phyloP scores from a whole-genome alignment of 2,329 filamentous ascomycete species.

The Aspergillus sojae region DNA sequence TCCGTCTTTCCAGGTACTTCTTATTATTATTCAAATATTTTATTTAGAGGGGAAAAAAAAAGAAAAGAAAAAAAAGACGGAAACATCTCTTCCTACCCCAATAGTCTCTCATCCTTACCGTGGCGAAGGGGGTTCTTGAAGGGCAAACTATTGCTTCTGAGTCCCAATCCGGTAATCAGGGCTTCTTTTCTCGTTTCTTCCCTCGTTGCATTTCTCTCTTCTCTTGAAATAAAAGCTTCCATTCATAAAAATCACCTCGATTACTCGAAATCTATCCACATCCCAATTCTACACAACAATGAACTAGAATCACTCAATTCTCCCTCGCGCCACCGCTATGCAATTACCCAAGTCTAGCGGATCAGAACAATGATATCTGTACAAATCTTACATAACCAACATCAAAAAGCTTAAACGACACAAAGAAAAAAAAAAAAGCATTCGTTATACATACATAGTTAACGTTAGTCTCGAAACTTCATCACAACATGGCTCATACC shows the following conservation, averaged over 20 bases:
- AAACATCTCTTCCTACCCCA: too few relatives aligned
- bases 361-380: not conserved
- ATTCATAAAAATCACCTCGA: not conserved
- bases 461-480: conserved; percentile 11
- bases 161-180: not conserved
- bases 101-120: too few relatives aligned
- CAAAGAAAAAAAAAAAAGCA: conserved; percentile 8
- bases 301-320: not conserved
- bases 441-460: conserved; percentile 5
- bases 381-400: conserved; percentile 5
- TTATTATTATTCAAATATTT: too few relatives aligned
- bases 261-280: not conserved
- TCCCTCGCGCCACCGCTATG: conserved; percentile 24
- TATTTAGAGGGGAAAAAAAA: too few relatives aligned
- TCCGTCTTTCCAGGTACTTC: not conserved
- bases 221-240: not conserved
- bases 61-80: too few relatives aligned
- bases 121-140: not conserved
- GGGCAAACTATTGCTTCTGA: not conserved
- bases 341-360: conserved; percentile 11
- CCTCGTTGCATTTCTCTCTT: not conserved
- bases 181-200: not conserved
- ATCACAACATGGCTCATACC: conserved; percentile 19
- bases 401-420: not conserved
- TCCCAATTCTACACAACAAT: too few relatives aligned